These are phyloP conservation scores for Bolboschoenus planiculmis DNA, from an alignment of 176 grass and related monocot genomes.

Conservation along the genomic window DNA sequence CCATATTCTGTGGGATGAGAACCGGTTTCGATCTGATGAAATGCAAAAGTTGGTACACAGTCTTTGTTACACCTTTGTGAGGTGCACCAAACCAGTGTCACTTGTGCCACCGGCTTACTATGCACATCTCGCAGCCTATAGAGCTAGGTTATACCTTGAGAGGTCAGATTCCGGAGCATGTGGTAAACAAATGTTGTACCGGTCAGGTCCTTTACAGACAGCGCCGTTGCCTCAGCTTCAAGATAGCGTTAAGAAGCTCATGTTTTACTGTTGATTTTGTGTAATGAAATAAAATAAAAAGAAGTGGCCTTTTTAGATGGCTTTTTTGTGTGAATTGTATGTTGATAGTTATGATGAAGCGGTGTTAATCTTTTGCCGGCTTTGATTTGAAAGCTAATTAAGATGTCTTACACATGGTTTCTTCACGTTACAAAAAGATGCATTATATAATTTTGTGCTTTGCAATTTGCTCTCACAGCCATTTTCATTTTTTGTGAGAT, in stretches of 20 bases:
- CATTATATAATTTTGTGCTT: neutral
- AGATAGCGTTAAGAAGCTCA: slow-evolving; percentile 79
- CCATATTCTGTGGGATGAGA: slow-evolving; percentile 80
- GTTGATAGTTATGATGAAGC: neutral
- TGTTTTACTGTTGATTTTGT: slow-evolving; percentile 82
- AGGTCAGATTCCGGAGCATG: slow-evolving; percentile 39
- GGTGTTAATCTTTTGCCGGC: neutral
- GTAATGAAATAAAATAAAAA: neutral
- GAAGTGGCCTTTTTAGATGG: neutral
- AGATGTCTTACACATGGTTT: neutral
- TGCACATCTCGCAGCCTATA: slow-evolving; percentile 81
- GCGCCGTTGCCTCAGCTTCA: slow-evolving; percentile 68
- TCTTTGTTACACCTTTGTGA: slow-evolving; percentile 86
- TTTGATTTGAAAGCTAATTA: neutral
- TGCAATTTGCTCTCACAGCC: neutral
- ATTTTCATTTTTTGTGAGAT: too few relatives aligned
- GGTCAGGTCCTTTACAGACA: slow-evolving; percentile 48
- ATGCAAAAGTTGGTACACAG: slow-evolving; percentile 77
- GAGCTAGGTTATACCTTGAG: slow-evolving; percentile 85
- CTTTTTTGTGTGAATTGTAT: slow-evolving; percentile 3
- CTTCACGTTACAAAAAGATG: neutral
- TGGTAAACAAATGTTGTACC: slow-evolving; percentile 37
- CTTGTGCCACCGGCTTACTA: slow-evolving; percentile 86
- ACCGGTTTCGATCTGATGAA: slow-evolving; percentile 70
- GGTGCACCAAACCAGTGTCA: slow-evolving; percentile 83